Evolutionary conservation across 352 stramenopile genomes (phyloP).

Genomic region (Poterioochromonas sp.): DNA sequence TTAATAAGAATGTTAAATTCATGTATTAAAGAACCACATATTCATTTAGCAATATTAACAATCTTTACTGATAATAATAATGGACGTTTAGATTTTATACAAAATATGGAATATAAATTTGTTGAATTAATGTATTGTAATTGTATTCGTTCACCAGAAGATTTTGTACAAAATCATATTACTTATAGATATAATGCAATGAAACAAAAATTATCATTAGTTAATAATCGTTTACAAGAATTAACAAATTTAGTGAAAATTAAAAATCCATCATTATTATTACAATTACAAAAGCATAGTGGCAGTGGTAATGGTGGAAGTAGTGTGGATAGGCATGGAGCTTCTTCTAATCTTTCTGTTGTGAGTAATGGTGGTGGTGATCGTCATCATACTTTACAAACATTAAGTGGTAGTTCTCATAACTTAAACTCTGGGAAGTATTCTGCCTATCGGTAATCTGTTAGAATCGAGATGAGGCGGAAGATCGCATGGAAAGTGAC

Average conservation of each 20-base stretch:
- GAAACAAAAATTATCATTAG: conserved; percentile 72
- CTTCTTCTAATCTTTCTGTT: too few species aligned
- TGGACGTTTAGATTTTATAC: conserved; percentile 75
- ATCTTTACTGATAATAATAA: conserved; percentile 78
- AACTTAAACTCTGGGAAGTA: too few species aligned
- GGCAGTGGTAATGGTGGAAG: too few species aligned
- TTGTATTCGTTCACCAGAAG: conserved; percentile 73
- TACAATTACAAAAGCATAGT: conserved; percentile 73
- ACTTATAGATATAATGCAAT: conserved; percentile 84
- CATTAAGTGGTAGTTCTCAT: too few species aligned
- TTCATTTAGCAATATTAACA: conserved; percentile 79
- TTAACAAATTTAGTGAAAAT: conserved; percentile 87
- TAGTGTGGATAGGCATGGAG: too few species aligned
- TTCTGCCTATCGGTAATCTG: too few species aligned
- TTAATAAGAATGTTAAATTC: conserved; percentile 87
- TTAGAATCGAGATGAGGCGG: too few species aligned
- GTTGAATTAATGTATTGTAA: conserved; percentile 80
- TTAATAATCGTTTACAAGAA: conserved; percentile 79
- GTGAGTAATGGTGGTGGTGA: too few species aligned
- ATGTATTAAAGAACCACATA: conserved; percentile 86
- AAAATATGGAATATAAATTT: conserved; percentile 94
- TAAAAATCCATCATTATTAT: conserved; percentile 80
- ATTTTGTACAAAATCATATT: conserved; percentile 79
- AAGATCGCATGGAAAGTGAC: too few species aligned
- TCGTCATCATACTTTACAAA: too few species aligned